Evolutionary conservation across 2,329 filamentous ascomycete species (phyloP).

Genomic region (Albophoma yamanashiensis): DNA sequence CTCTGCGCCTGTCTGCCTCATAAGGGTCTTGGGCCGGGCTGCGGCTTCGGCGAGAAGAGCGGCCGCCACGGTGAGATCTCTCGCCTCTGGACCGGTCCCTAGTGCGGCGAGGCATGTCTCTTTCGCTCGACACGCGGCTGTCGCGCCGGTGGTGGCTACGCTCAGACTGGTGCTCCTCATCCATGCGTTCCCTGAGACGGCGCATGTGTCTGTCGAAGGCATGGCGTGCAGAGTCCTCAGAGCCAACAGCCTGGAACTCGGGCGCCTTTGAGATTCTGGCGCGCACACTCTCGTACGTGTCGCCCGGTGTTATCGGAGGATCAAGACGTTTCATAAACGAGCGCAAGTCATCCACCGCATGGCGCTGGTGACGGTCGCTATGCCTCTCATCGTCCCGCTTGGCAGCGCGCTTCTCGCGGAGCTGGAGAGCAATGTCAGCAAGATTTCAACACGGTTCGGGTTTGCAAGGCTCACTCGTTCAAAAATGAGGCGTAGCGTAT

Average conservation of each 20-base stretch:
- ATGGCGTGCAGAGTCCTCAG: constrained; percentile 70
- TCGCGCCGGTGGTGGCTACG: constrained; percentile 36
- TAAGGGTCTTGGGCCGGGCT: constrained; percentile 91
- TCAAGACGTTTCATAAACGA: constrained; percentile 83
- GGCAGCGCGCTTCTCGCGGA: constrained; percentile 77
- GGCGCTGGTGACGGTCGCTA: constrained; percentile 75
- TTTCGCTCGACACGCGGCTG: constrained; percentile 43
- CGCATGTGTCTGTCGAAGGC: constrained; percentile 91
- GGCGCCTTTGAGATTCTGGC: constrained; percentile 68
- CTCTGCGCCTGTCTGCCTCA: constrained; percentile 88
- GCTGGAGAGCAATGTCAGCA: constrained; percentile 27
- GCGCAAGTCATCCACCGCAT: constrained; percentile 74
- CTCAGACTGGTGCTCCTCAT: constrained; percentile 66
- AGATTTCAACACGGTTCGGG: not conserved
- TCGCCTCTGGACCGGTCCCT: constrained; percentile 49
- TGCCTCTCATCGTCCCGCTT: constrained; percentile 78
- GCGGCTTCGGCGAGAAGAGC: constrained; percentile 58
- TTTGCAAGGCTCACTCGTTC: constrained; percentile 48
- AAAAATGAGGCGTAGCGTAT: constrained; percentile 72
- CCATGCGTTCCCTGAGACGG: constrained; percentile 83
- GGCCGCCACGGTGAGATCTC: constrained; percentile 49
- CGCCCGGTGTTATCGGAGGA: constrained; percentile 64
- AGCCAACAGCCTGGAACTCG: constrained; percentile 73
- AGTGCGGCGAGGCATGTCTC: constrained; percentile 49
- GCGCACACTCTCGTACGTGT: constrained; percentile 84